Evolutionary conservation across 352 stramenopile genomes (phyloP).

Genomic region (Globisporangium parvum): DNA sequence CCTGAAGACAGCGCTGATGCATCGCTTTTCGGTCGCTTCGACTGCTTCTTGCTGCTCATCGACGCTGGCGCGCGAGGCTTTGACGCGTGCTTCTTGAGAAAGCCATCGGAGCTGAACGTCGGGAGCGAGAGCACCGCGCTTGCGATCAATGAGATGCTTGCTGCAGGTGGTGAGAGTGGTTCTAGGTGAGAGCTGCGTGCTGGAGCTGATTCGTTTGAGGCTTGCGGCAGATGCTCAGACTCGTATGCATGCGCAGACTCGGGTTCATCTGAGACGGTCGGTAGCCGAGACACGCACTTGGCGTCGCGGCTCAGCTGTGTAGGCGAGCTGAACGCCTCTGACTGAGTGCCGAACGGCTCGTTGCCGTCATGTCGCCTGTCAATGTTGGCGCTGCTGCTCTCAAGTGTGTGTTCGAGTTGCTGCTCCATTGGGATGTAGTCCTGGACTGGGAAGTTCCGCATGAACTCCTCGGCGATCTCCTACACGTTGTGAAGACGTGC

Average conservation of each 20-base stretch:
- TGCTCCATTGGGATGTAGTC: slow-evolving; percentile 45
- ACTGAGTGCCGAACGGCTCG: no score
- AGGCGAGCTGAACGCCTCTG: no score
- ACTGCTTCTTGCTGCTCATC: not conserved
- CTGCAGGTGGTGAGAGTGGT: not conserved
- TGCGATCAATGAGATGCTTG: slow-evolving; percentile 31
- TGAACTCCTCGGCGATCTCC: slow-evolving; percentile 52
- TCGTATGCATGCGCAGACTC: no score
- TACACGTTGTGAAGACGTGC: not conserved
- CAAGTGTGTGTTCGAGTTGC: not conserved
- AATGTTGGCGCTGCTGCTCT: not conserved
- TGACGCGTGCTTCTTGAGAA: slow-evolving; percentile 32
- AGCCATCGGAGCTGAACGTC: slow-evolving; percentile 30
- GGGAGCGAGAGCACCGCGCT: slow-evolving; percentile 46
- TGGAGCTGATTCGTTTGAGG: no score
- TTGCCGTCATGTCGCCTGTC: not conserved
- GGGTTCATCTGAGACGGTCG: no score
- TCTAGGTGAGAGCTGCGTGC: not conserved
- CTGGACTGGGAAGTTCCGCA: slow-evolving; percentile 64
- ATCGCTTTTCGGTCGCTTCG: not conserved
- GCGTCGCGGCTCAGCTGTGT: no score
- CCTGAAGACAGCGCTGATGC: slow-evolving; percentile 2
- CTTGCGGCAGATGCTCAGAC: no score
- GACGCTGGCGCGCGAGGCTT: slow-evolving; percentile 3
- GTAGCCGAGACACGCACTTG: no score